Evolutionary conservation across 2,329 filamentous ascomycete species (phyloP).

Genomic region (Ophiostoma ulmi): DNA sequence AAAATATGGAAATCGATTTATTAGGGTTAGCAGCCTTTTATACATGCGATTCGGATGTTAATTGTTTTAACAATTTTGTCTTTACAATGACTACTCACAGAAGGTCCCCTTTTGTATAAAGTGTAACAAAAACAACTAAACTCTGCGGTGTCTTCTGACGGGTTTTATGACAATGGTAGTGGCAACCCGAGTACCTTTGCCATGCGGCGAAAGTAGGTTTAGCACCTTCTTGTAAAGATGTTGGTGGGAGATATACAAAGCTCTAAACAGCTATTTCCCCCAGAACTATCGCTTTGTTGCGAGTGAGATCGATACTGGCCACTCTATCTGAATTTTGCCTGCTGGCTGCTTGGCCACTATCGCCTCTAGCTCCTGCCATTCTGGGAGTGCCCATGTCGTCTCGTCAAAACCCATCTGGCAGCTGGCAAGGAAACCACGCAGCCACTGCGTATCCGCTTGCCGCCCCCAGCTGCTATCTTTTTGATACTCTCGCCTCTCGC

Average conservation of each 20-base stretch:
- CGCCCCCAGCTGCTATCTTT: constrained; percentile 26
- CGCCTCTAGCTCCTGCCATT: constrained; percentile 27
- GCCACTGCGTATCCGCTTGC: constrained; percentile 26
- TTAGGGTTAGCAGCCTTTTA: no score
- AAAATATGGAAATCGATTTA: not conserved
- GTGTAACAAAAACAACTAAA: no score
- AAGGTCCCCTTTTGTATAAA: no score
- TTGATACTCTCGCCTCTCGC: not conserved
- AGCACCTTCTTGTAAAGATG: no score
- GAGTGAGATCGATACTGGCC: not conserved
- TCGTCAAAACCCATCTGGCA: constrained; percentile 28
- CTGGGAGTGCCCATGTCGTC: constrained; percentile 24
- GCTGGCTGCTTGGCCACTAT: constrained; percentile 15
- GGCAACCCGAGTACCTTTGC: not conserved
- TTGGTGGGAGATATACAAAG: no score
- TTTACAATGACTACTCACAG: not conserved
- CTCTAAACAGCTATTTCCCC: no score
- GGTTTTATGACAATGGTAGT: not conserved
- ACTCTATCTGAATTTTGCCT: not conserved
- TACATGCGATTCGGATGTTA: no score
- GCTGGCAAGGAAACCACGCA: constrained; percentile 28
- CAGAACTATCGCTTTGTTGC: not conserved
- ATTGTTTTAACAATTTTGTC: not conserved
- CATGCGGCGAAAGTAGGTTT: not conserved
- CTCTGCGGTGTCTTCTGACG: not conserved